Evolutionary conservation across 305 asterid genomes (phyloP), one percentile per base, ranked within the genome.

Genomic region (Striga hermonthica): DNA sequence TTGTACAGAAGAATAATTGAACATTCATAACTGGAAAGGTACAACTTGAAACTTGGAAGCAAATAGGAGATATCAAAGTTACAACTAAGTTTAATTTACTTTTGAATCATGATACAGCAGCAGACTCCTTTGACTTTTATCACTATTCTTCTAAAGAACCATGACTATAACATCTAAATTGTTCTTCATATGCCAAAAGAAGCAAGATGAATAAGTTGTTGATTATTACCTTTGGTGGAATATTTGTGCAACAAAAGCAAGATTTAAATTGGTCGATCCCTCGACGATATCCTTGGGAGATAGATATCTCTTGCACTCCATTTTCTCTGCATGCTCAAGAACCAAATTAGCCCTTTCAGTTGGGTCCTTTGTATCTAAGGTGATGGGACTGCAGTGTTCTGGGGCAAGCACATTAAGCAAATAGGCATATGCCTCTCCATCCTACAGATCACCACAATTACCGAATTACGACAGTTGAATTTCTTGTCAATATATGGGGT

Each of bases 401-500:
- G 96, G 98, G 15, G 97, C 98, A 73, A 92, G 98, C 68, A 86
- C 97, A 63, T 89, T 92, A 71, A 92, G 97, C 78, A 92, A 82
- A 86, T 92, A 89, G 10, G 95, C 84, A 76, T 87, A 92, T 60
- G 98, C 98, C 81, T 92, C 97, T 75, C 96, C 98, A 72, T 93
- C 98, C 98, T 92, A 78, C 76, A 76, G 50, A 69, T 66, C 38
- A 76, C 7, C 63, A 50, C 64, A 62, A 62, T 15, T 38, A 10
- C 37, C 71, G 40, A 45, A 57, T 67, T 45, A 60, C 63, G 50
- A 61, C 31, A 49, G 41, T 36, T 14, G 43, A 55, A 57, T 63
- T 12, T 6, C 43, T 35, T 57, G 62, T 56, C 50, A 69, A 47
- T 64, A 49, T 16, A 49, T 56, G 72, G 56, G 54, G 58, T 62